phyloP scores from a whole-genome alignment of 164 flowering plant genomes.

The Malania oleifera region DNA sequence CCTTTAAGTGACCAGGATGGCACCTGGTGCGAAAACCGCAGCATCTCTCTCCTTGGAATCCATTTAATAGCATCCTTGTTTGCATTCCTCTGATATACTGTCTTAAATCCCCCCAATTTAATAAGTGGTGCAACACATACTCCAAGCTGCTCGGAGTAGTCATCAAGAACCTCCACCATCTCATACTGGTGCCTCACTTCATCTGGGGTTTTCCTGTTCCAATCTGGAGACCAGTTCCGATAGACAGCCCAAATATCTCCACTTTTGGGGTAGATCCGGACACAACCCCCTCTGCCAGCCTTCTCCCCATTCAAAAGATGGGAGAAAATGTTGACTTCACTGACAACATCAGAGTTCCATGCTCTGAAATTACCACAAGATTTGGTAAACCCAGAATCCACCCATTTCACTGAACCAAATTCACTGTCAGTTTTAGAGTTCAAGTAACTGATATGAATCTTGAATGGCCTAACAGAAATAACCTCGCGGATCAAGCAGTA shows the following conservation, averaged over 20 bases:
- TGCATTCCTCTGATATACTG: constrained; percentile 50
- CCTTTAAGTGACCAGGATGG: constrained; percentile 69
- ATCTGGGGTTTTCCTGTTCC: constrained; percentile 63
- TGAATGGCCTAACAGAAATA: constrained; percentile 70
- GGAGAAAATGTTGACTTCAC: constrained; percentile 77
- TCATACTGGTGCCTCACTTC: constrained; percentile 72
- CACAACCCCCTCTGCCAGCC: constrained; percentile 66
- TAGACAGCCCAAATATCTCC: constrained; percentile 95
- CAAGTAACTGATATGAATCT: constrained; percentile 62
- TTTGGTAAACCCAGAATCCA: constrained; percentile 64
- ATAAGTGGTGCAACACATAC: constrained; percentile 57
- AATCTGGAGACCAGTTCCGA: constrained; percentile 70
- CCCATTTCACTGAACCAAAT: constrained; percentile 65
- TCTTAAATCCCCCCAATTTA: constrained; percentile 68
- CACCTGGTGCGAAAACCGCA: constrained; percentile 89
- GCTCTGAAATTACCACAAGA: constrained; percentile 81
- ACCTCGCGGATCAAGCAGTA: constrained; percentile 76
- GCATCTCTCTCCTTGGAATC: constrained; percentile 84
- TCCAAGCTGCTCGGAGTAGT: constrained; percentile 69
- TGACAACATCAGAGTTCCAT: constrained; percentile 52
- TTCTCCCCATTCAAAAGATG: constrained; percentile 59
- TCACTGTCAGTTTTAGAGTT: constrained; percentile 63
- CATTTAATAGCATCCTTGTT: constrained; percentile 38
- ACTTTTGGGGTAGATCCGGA: constrained; percentile 63
- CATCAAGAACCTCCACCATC: constrained; percentile 86